These are phyloP conservation scores for Tricladium varicosporioides DNA, from an alignment of 2,329 filamentous ascomycete genomes.

Conservation along the genomic window DNA sequence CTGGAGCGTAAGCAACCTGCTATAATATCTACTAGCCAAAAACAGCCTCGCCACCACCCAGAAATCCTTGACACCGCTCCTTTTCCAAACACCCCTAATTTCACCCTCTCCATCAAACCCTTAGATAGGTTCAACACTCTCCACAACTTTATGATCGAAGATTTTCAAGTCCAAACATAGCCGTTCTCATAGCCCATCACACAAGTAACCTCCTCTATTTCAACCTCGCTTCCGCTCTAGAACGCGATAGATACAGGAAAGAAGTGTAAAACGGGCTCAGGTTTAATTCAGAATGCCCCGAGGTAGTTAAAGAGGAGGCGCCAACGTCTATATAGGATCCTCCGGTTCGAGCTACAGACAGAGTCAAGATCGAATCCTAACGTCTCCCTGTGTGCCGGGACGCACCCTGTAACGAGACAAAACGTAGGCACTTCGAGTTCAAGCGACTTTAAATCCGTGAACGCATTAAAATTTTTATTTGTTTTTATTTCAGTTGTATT, in stretches of 20 bases:
- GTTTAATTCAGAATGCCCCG: constrained; percentile 50
- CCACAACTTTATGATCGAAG: constrained; percentile 48
- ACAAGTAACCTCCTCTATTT: constrained; percentile 50
- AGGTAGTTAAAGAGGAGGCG: constrained; percentile 46
- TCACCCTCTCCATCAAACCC: constrained; percentile 46
- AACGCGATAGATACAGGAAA: constrained; percentile 36
- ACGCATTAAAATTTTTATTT: no score
- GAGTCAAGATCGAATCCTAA: no score
- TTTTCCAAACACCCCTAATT: constrained; percentile 38
- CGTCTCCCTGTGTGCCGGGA: no score
- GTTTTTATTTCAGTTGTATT: no score
- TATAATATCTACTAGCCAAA: no score
- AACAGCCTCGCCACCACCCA: no score
- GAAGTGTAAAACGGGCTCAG: constrained; percentile 43
- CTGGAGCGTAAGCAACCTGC: no score
- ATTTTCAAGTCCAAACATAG: constrained; percentile 44
- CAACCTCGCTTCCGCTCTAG: constrained; percentile 43
- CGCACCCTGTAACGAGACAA: no score
- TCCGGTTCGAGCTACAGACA: constrained; percentile 42
- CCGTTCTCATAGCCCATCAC: constrained; percentile 51
- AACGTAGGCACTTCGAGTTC: no score
- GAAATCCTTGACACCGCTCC: no score
- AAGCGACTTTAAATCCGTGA: no score
- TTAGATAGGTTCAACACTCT: constrained; percentile 45
- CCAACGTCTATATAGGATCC: constrained; percentile 58